These are phyloP conservation scores for Fonsecaea erecta DNA, from an alignment of 2,329 filamentous ascomycete genomes.

Conservation along the genomic window DNA sequence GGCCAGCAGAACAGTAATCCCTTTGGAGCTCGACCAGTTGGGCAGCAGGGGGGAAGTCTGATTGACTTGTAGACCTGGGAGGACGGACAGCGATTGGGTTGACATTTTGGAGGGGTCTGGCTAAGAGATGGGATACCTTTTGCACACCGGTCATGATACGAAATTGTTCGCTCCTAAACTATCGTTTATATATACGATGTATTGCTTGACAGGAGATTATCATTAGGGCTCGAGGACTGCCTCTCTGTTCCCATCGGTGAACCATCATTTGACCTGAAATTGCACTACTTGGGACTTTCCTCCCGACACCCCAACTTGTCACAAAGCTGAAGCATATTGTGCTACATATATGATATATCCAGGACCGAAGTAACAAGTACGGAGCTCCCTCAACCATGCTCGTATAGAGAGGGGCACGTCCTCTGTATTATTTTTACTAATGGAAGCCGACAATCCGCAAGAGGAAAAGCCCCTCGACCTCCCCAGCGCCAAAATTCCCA, in stretches of 20 bases:
- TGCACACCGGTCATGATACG: constrained; percentile 4
- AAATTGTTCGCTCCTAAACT: constrained; percentile 11
- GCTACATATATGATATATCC: not conserved
- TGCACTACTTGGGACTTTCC: not conserved
- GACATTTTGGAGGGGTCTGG: not conserved
- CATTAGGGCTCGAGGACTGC: not conserved
- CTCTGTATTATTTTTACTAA: too few relatives aligned
- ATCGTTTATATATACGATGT: constrained; percentile 5
- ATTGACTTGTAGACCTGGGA: constrained; percentile 59
- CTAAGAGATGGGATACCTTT: not conserved
- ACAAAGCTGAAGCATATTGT: not conserved
- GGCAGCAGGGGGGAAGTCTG: constrained; percentile 60
- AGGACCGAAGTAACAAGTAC: too few relatives aligned
- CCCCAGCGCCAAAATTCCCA: not conserved
- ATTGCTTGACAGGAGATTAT: constrained; percentile 15
- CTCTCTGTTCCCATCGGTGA: not conserved
- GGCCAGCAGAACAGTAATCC: constrained; percentile 57
- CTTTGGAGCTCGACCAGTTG: constrained; percentile 57
- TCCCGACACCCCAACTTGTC: not conserved
- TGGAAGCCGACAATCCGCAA: not conserved
- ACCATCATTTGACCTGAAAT: not conserved
- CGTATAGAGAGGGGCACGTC: too few relatives aligned
- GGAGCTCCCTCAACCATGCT: too few relatives aligned
- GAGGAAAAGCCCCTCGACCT: not conserved
- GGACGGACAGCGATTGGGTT: constrained; percentile 10